Evolutionary conservation across 371 early-diverging fungal genomes (phyloP).

Genomic region (Mucor saturninus): DNA sequence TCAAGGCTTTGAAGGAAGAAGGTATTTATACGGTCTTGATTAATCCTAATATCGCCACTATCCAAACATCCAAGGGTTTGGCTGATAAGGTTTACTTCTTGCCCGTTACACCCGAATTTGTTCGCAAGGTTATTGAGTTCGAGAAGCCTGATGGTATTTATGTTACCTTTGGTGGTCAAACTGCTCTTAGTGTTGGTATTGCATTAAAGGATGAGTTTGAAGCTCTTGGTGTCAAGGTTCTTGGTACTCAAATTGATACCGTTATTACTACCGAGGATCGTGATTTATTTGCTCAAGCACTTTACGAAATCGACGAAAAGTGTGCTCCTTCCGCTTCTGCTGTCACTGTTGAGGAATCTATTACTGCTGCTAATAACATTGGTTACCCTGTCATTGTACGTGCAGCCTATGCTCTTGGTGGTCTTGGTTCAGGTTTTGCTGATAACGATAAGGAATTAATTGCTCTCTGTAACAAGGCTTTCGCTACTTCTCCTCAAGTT

Average conservation of each 20-base stretch:
- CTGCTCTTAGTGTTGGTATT: slow-evolving; percentile 92
- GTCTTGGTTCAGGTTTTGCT: slow-evolving; percentile 95
- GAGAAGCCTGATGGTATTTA: slow-evolving; percentile 95
- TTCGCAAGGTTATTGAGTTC: slow-evolving; percentile 87
- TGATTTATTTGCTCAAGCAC: slow-evolving; percentile 88
- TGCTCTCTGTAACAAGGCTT: slow-evolving; percentile 80
- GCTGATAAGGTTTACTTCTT: slow-evolving; percentile 96
- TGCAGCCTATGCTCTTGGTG: slow-evolving; percentile 93
- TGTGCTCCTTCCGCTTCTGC: slow-evolving; percentile 85
- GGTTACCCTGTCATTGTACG: slow-evolving; percentile 94
- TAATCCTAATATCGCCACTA: slow-evolving; percentile 97
- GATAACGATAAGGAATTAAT: slow-evolving; percentile 77
- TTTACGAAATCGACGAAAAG: slow-evolving; percentile 84
- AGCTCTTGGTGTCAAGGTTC: slow-evolving; percentile 82
- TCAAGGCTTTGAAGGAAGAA: slow-evolving; percentile 96
- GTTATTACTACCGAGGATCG: slow-evolving; percentile 94
- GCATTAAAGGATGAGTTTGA: slow-evolving; percentile 85
- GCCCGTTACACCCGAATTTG: slow-evolving; percentile 91
- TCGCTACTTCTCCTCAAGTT: slow-evolving; percentile 87
- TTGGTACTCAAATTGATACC: slow-evolving; percentile 92
- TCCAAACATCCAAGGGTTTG: slow-evolving; percentile 91
- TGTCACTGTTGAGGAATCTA: slow-evolving; percentile 78
- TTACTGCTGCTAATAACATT: slow-evolving; percentile 80
- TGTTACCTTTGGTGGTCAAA: slow-evolving; percentile 96
- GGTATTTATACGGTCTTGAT: slow-evolving; percentile 91